Evolutionary conservation across 148 eudicot species (phyloP).

Genomic region (Dysphania ambrosioides): DNA sequence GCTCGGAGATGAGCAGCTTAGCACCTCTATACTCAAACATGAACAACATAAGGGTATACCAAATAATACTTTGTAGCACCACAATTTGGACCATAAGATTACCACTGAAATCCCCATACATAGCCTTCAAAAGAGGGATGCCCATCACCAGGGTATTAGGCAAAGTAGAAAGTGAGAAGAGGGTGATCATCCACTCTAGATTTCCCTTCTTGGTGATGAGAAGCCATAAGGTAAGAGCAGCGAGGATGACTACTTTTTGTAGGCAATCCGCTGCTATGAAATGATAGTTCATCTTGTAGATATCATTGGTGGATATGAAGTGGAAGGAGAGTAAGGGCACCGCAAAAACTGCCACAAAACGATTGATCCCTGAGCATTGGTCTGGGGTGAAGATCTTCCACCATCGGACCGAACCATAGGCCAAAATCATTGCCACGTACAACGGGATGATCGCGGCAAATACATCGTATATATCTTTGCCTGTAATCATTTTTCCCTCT

Average conservation of each 20-base stretch:
- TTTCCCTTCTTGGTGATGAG: constrained; percentile 52
- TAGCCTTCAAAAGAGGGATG: constrained; percentile 73
- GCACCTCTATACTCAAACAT: constrained; percentile 92
- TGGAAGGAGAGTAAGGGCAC: constrained; percentile 91
- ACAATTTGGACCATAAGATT: constrained; percentile 89
- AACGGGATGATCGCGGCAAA: constrained; percentile 79
- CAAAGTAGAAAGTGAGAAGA: constrained; percentile 79
- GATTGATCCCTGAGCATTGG: constrained; percentile 96
- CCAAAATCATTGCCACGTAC: constrained; percentile 89
- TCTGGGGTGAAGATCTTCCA: constrained; percentile 99
- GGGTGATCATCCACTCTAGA: constrained; percentile 88
- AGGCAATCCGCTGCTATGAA: constrained; percentile 86
- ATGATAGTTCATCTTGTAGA: constrained; percentile 86
- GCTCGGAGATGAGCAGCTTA: constrained; percentile 69
- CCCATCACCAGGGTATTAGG: constrained; percentile 99
- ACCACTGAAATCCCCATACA: constrained; percentile 87
- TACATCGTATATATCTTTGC: constrained; percentile 86
- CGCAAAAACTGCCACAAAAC: constrained; percentile 89
- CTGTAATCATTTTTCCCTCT: constrained; percentile 54
- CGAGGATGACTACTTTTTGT: constrained; percentile 67
- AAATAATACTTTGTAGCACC: constrained; percentile 76
- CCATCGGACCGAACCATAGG: constrained; percentile 93
- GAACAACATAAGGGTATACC: constrained; percentile 92
- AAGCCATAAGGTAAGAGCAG: constrained; percentile 65
- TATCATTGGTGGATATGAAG: constrained; percentile 78